Evolutionary conservation across 371 early-diverging fungal genomes (phyloP).

Genomic region (Mortierella sp.): DNA sequence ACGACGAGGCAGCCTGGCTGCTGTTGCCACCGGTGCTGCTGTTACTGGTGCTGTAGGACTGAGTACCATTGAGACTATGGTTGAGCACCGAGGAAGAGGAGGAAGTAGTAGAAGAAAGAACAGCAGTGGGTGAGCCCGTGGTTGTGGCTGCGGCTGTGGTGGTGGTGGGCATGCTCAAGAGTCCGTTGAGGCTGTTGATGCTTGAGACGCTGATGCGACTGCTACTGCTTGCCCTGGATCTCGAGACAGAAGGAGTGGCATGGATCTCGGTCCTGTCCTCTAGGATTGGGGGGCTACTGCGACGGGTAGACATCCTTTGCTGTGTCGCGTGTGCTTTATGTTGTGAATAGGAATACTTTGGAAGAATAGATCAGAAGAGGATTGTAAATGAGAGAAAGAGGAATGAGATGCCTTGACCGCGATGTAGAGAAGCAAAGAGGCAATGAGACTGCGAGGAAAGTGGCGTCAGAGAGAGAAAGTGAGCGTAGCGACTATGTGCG

Average conservation of each 20-base stretch:
- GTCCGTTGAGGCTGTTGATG: slow-evolving; percentile 26
- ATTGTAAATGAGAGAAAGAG: too few species aligned
- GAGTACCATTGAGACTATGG: background rate
- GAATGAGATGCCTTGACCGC: too few species aligned
- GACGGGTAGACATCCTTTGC: slow-evolving; percentile 20
- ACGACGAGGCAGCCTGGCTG: slow-evolving; percentile 6
- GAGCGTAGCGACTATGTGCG: too few species aligned
- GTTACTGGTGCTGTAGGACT: background rate
- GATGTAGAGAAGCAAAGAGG: background rate
- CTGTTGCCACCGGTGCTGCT: slow-evolving; percentile 11
- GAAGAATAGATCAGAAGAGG: too few species aligned
- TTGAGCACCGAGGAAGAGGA: background rate
- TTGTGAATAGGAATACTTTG: background rate
- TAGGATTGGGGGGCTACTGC: slow-evolving; percentile 33
- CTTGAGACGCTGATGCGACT: slow-evolving; percentile 32
- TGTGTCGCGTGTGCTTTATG: slow-evolving; percentile 1
- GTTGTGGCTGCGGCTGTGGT: slow-evolving; percentile 33
- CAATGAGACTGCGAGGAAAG: background rate
- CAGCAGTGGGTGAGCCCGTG: slow-evolving; percentile 26
- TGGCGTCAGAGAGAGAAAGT: too few species aligned
- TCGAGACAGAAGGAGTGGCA: background rate
- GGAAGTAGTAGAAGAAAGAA: slow-evolving; percentile 10
- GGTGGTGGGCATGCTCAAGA: slow-evolving; percentile 23
- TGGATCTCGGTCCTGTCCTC: too few species aligned
- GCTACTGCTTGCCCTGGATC: slow-evolving; percentile 26